Evolutionary conservation across 257 asterid species (phyloP).

Genomic region (Pogostemon cablin): DNA sequence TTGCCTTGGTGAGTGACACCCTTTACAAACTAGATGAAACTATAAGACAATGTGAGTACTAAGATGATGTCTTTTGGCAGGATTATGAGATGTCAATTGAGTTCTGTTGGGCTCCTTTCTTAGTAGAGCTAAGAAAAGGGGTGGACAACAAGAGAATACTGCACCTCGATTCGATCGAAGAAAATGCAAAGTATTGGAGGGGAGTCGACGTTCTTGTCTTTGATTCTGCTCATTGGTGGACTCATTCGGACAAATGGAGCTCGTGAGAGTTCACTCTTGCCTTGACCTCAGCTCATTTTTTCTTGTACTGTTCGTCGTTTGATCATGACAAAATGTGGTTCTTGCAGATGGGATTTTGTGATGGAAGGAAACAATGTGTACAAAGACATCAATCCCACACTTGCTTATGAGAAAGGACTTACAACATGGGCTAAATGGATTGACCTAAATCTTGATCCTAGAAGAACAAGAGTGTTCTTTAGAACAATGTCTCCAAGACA

Average conservation of each 20-base stretch:
- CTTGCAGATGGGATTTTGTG: slow-evolving; percentile 76
- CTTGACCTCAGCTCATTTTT: background rate
- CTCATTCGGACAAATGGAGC: slow-evolving; percentile 75
- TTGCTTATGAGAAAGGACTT: slow-evolving; percentile 81
- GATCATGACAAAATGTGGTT: background rate
- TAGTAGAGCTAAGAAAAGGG: slow-evolving; percentile 76
- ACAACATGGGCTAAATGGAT: slow-evolving; percentile 87
- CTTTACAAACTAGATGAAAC: too few species aligned
- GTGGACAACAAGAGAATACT: slow-evolving; percentile 58
- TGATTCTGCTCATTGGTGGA: slow-evolving; percentile 98
- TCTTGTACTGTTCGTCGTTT: background rate
- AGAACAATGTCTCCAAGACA: slow-evolving; percentile 89
- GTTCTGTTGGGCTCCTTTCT: slow-evolving; percentile 89
- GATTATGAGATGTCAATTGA: slow-evolving; percentile 90
- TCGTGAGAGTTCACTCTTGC: slow-evolving; percentile 51
- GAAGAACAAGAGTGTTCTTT: slow-evolving; percentile 65
- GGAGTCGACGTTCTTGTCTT: slow-evolving; percentile 82
- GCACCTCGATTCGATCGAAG: slow-evolving; percentile 82
- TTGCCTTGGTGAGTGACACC: slow-evolving; percentile 67
- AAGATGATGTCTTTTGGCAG: slow-evolving; percentile 33
- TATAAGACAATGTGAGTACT: background rate
- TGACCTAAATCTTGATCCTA: slow-evolving; percentile 79
- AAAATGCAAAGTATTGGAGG: slow-evolving; percentile 91
- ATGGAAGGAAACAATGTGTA: slow-evolving; percentile 75
- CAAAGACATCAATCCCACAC: slow-evolving; percentile 57